Conservation (phyloP, 2,329 filamentous ascomycete species). For the Oidium heveae region DNA sequence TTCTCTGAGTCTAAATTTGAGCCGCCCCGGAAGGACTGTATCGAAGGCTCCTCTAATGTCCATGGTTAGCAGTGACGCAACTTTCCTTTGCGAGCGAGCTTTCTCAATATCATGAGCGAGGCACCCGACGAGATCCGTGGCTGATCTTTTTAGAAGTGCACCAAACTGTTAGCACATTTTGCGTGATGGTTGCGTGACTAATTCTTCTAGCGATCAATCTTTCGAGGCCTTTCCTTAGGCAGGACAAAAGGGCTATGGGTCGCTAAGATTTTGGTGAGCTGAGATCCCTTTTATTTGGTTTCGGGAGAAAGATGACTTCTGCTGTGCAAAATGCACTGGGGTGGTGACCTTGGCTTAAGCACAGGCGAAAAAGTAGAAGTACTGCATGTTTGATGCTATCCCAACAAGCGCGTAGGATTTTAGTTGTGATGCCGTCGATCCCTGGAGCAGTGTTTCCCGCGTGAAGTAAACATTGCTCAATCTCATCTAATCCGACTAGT, state of each 20-base stretch:
- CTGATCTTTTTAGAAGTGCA: not conserved
- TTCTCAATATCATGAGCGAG: not conserved
- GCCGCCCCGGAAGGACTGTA: not conserved
- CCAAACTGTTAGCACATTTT: not conserved
- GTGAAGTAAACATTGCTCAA: no score
- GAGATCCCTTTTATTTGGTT: not conserved
- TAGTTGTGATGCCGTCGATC: no score
- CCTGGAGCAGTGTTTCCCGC: not conserved
- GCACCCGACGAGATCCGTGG: not conserved
- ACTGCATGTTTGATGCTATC: no score
- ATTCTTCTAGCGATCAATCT: not conserved
- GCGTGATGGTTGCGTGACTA: not conserved
- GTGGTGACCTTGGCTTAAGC: no score
- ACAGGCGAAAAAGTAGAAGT: no score
- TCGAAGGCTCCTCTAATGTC: not conserved
- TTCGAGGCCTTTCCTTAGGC: no score
- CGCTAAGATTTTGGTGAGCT: no score
- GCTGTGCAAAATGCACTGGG: no score
- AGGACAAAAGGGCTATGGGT: no score
- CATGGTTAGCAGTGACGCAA: not conserved
- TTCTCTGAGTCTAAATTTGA: not conserved
- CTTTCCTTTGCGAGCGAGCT: not conserved
- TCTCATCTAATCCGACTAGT: no score
- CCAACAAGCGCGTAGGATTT: no score
- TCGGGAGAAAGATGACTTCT: not conserved